phyloP scores from a whole-genome alignment of 768 basidiomycete genomes.

The Lepiota brunneoincarnata region DNA sequence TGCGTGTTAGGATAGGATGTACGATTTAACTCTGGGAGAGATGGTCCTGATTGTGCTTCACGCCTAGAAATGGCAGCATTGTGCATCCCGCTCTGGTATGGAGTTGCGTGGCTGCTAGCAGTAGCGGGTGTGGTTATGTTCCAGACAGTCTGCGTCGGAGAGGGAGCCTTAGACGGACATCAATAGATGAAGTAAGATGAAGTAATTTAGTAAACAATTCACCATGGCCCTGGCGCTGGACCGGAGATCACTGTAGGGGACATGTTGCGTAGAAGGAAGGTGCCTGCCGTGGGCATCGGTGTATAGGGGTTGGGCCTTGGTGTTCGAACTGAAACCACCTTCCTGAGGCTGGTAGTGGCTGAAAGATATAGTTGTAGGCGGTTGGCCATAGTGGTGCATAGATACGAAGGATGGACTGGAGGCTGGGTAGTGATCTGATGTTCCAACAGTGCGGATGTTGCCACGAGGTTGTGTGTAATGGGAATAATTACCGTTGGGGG shows the following conservation, averaged over 20 bases:
- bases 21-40: conserved; percentile 16
- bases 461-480: conserved; percentile 5
- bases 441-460: neutral
- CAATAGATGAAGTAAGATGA: neutral
- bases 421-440: neutral
- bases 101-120: conserved; percentile 16
- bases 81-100: conserved; percentile 6
- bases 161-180: neutral
- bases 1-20: conserved; percentile 24
- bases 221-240: conserved; percentile 3
- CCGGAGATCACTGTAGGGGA: conserved; percentile 8
- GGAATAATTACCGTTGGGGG: conserved; percentile 7
- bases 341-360: conserved; percentile 48
- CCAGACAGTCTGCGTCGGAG: conserved; percentile 21
- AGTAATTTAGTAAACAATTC: neutral
- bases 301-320: conserved; percentile 19
- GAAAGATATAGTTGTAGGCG: conserved; percentile 32
- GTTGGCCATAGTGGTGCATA: conserved; percentile 6
- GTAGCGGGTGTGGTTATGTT: conserved; percentile 17
- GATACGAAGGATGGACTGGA: conserved; percentile 2
- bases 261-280: conserved; percentile 11
- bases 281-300: conserved; percentile 22
- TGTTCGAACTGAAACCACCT: conserved; percentile 29
- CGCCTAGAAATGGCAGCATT: conserved; percentile 6
- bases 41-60: neutral